These are phyloP conservation scores for Candida fluviatilis DNA, from an alignment of 805 yeast species.

Conservation along the genomic window DNA sequence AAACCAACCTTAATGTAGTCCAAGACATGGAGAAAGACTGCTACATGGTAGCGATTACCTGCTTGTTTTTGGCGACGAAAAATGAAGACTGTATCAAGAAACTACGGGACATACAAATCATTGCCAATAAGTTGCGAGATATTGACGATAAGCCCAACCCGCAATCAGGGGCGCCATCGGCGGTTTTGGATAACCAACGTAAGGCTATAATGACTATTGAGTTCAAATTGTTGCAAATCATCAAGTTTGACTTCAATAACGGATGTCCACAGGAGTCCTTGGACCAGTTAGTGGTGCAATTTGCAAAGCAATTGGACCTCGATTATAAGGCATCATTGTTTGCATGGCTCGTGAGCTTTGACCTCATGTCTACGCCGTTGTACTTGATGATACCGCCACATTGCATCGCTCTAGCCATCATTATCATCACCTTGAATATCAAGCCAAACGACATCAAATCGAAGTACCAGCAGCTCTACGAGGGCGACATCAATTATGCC, in stretches of 20 bases:
- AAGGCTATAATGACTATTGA: conserved; percentile 58
- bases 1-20: conserved; percentile 10
- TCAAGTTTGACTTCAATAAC: conserved; percentile 75
- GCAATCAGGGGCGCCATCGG: neutral
- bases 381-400: conserved; percentile 71
- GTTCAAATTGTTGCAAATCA: conserved; percentile 67
- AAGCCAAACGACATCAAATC: conserved; percentile 27
- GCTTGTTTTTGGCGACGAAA: conserved; percentile 68
- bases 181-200: conserved; percentile 32
- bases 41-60: conserved; percentile 62
- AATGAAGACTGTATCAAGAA: conserved; percentile 83
- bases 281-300: conserved; percentile 64
- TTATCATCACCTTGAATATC: conserved; percentile 57
- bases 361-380: conserved; percentile 65
- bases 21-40: conserved; percentile 39
- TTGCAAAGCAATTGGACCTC: conserved; percentile 46
- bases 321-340: conserved; percentile 46
- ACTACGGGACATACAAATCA: conserved; percentile 54
- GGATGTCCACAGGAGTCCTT: conserved; percentile 39
- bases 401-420: conserved; percentile 63
- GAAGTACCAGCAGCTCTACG: conserved; percentile 15
- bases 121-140: conserved; percentile 40
- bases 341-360: conserved; percentile 77
- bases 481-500: conserved; percentile 8
- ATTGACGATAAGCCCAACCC: conserved; percentile 15